Base-by-base conservation (phyloP, 345 rosid species). In the Carallia pectinifolia region DNA sequence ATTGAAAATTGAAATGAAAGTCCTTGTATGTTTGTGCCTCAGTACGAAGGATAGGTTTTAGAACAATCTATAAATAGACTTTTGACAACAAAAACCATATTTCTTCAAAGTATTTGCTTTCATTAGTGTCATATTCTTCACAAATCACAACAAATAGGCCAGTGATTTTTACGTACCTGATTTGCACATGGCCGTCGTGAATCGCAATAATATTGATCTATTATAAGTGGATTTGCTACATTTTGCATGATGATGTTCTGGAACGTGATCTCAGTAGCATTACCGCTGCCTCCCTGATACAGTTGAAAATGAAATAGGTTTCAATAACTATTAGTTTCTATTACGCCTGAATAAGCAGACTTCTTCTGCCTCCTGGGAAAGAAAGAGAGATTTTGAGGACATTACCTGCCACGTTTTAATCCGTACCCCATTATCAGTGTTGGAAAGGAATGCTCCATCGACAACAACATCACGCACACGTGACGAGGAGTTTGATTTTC, bases 341-440 rank as follows among this genome's bases (percentile, higher is more conserved):
- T 31, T 19, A 56, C 9, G 17, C 31, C 23, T 1, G 15, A 19
- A 23, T 9, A 56, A 56, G 60, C 60, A 27, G 15, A 23, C 31
- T 29, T 56, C 60, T 19, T 23, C 27, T 56, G 27, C 31, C 15
- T 4, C 5, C 4, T 27, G 33, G 10, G 13, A 65, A 38, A 17
- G 52, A 48, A 34, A 76, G 33, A 69, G 30, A 59, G 69, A 55
- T 58, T 19, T 60, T 29, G 18, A 31, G 55, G 64, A 74, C n/a
- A 37, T 50, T 71, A 90, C 98, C 98, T 91, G 96, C 98, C 98
- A 91, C 63, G 97, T 91, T 83, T 91, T 94, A 79, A 94, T 91
- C 64, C 98, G 92, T 62, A 86, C 82, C 54, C 97, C 98, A 75
- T 91, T 91, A 10, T 81, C 74, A 10, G 97, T 88, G 82, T 86